A percentile compares a stretch with the other conserved stretches of the same genome.
Evolutionary conservation across 2,329 filamentous ascomycete species (phyloP).

Genomic region (Trichoderma harzianum): DNA sequence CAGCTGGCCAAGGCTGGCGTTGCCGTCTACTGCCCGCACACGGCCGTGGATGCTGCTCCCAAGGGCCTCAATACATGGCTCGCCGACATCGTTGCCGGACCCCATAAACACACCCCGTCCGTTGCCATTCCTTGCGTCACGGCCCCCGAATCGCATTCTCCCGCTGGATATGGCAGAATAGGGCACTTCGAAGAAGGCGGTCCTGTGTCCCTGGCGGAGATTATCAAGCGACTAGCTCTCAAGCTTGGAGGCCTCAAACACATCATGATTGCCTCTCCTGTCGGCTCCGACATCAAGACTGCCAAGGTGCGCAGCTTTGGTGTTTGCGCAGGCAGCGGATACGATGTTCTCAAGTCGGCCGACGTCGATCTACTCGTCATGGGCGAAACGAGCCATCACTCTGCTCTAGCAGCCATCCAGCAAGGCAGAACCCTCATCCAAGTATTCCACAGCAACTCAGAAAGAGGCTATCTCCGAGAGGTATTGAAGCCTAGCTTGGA

Average conservation of each 20-base stretch:
- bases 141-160: constrained; percentile 42
- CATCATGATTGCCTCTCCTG: constrained; percentile 49
- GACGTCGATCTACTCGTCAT: constrained; percentile 81
- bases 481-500: constrained; percentile 67
- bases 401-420: constrained; percentile 82
- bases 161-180: constrained; percentile 52
- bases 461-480: constrained; percentile 74
- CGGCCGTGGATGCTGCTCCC: constrained; percentile 82
- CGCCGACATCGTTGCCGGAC: constrained; percentile 72
- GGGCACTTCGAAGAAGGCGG: constrained; percentile 38
- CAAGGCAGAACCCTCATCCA: constrained; percentile 77
- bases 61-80: constrained; percentile 93
- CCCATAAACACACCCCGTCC: constrained; percentile 36
- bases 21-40: constrained; percentile 94
- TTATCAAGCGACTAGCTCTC: constrained; percentile 56
- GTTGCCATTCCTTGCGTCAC: constrained; percentile 45
- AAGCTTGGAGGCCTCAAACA: constrained; percentile 63
- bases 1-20: constrained; percentile 81
- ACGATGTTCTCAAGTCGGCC: constrained; percentile 66
- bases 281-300: constrained; percentile 41
- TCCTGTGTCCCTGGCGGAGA: constrained; percentile 39
- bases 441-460: constrained; percentile 90
- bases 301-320: constrained; percentile 64
- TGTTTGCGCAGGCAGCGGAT: constrained; percentile 87
- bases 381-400: constrained; percentile 91